These are phyloP conservation scores for Saturnispora mendoncae DNA, from an alignment of 805 yeast species.

Conservation along the genomic window DNA sequence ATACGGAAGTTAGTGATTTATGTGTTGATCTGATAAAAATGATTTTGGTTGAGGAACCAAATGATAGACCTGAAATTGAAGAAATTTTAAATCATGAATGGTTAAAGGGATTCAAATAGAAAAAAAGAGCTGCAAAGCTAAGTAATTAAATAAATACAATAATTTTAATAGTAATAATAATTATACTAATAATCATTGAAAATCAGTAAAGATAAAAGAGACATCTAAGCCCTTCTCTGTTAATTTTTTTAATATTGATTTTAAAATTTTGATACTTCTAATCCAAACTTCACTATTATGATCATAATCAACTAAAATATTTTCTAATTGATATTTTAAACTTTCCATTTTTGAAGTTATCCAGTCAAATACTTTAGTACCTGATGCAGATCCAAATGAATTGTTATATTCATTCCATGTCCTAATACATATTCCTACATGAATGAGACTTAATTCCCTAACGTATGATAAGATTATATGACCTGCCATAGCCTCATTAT, in stretches of 20 bases:
- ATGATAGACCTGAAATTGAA: conserved; percentile 62
- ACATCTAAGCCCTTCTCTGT: conserved; percentile 7
- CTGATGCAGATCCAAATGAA: conserved; percentile 9
- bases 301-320: conserved; percentile 10
- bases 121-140: too few relatives aligned
- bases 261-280: conserved; percentile 5
- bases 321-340: conserved; percentile 3
- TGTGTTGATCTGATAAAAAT: conserved; percentile 52
- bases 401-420: conserved; percentile 8
- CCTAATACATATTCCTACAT: conserved; percentile 6
- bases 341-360: conserved; percentile 6
- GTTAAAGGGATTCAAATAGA: conserved; percentile 33
- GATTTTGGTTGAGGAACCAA: conserved; percentile 62
- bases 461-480: conserved; percentile 9
- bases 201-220: conserved; percentile 31
- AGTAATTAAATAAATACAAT: conserved; percentile 22
- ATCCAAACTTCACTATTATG: conserved; percentile 5
- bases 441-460: conserved; percentile 7
- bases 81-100: conserved; percentile 66
- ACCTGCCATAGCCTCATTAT: conserved; percentile 7
- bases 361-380: conserved; percentile 10
- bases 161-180: conserved; percentile 17
- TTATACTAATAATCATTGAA: conserved; percentile 22
- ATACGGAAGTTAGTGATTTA: conserved; percentile 45
- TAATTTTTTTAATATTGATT: conserved; percentile 2